Base-by-base conservation (phyloP, 2,329 filamentous ascomycete genomes). In the Penicillium sp. region DNA sequence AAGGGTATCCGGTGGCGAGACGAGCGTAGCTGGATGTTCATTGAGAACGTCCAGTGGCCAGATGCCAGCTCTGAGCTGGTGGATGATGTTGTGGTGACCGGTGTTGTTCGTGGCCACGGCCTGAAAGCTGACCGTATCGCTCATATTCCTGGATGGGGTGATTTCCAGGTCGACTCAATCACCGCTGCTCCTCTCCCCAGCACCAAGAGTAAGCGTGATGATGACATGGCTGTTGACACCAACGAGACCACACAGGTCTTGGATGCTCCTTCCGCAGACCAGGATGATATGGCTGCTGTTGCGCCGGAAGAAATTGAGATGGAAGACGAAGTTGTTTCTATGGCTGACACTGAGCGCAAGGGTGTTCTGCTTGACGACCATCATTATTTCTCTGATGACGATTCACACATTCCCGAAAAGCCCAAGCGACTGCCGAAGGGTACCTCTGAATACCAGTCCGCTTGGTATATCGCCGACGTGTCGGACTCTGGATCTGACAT, bases 1-100 rank as follows among this genome's bases (percentile, higher is more conserved):
- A 97, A 96, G 76, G 94, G 94, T 1, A 84, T 99, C n/a, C 80
- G 87, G 57, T 99, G 94, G 94, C 85, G 94, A 63, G 94, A 99
- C 46, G 91, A 96, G 59, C 84, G 94, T 61, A 96, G 91, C 64
- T 99, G 94, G 90, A 90, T 99, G 87, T 77, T 96, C 51, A 84
- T 93, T 4, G 94, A 99, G 59, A 83, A 92, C 23, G 79, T 96
- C 46, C 76, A 83, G 61, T 96, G 91, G 81, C 81, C 84, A 9
- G 79, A 83, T 23, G 78, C 75, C 4, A 80, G 80, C 9, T 62
- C 69, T 18, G 66, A 68, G 27, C 59, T 66, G 7, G 67, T 70
- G 23, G 75, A 77, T n/a, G 77, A 85, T 34, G 88, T 90, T 7
- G 77, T 92, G 7, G 68, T 99, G 34, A 95, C 90, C 0, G 94